Evolutionary conservation across 805 yeast species (phyloP).

Genomic region (Metschnikowia orientalis): DNA sequence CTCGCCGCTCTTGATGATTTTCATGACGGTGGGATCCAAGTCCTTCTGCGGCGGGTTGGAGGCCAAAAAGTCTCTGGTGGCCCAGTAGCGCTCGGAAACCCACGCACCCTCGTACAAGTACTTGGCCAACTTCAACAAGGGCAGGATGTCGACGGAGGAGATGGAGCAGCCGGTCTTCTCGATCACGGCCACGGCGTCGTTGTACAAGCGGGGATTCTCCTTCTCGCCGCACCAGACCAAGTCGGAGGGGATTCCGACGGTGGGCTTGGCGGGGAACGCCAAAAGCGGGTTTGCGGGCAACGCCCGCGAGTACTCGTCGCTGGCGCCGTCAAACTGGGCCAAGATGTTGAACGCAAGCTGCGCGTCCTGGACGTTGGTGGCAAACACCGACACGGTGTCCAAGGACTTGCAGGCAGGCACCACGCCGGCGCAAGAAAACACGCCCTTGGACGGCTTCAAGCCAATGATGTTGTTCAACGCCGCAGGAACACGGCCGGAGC

Average conservation of each 20-base stretch:
- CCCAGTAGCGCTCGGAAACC: constrained; percentile 94
- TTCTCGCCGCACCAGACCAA: constrained; percentile 78
- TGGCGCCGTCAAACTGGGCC: constrained; percentile 62
- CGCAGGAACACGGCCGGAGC: constrained; percentile 97
- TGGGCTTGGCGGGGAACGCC: constrained; percentile 55
- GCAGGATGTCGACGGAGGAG: constrained; percentile 64
- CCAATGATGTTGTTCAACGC: constrained; percentile 89
- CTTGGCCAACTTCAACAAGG: constrained; percentile 74
- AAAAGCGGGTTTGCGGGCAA: constrained; percentile 64
- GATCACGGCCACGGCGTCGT: constrained; percentile 50
- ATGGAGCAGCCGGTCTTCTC: constrained; percentile 49
- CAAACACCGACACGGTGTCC: constrained; percentile 86
- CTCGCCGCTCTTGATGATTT: constrained; percentile 75
- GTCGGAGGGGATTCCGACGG: constrained; percentile 70
- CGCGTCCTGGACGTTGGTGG: constrained; percentile 77
- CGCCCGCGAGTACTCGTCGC: constrained; percentile 77
- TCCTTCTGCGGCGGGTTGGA: constrained; percentile 65
- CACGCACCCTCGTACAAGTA: constrained; percentile 97
- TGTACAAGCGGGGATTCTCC: constrained; percentile 68
- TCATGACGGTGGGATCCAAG: constrained; percentile 78
- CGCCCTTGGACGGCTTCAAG: constrained; percentile 88
- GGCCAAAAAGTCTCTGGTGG: constrained; percentile 66
- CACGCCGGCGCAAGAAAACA: constrained; percentile 83
- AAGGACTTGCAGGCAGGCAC: constrained; percentile 95
- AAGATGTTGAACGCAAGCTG: constrained; percentile 67